A percentile compares a stretch with the other conserved stretches of the same genome.
These are phyloP conservation scores for Hypoxylon cercidicola DNA, from an alignment of 495 filamentous ascomycete species.

Conservation along the genomic window DNA sequence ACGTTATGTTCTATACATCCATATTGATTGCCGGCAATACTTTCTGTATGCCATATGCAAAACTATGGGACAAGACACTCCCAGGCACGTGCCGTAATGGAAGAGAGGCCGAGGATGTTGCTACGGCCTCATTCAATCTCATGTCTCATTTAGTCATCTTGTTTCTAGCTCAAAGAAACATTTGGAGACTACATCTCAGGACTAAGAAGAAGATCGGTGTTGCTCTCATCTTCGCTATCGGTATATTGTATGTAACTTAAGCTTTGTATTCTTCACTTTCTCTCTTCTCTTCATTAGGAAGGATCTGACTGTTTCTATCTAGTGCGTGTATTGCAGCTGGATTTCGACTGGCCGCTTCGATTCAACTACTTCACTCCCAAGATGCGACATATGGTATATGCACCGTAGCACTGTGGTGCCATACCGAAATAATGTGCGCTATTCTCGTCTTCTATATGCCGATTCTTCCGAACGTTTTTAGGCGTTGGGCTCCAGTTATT, in stretches of 20 bases:
- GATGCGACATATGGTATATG: neutral
- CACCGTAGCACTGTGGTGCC: neutral
- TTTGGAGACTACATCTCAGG: conserved; percentile 6
- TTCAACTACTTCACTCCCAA: neutral
- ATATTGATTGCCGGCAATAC: conserved; percentile 56
- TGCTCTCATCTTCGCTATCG: conserved; percentile 9
- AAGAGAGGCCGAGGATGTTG: conserved; percentile 18
- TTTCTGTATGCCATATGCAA: conserved; percentile 50
- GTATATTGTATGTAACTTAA: conserved; percentile 1
- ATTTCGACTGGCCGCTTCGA: neutral
- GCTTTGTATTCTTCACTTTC: too few relatives aligned
- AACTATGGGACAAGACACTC: conserved; percentile 44
- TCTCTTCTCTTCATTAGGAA: neutral
- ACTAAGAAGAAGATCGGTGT: conserved; percentile 1
- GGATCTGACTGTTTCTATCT: neutral
- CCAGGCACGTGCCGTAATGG: conserved; percentile 37
- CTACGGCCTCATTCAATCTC: conserved; percentile 39
- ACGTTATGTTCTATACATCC: conserved; percentile 51
- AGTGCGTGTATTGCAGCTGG: conserved; percentile 1
- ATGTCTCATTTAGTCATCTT: conserved; percentile 46
- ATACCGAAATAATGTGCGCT: neutral
- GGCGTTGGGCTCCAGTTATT: neutral
- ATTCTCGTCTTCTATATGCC: neutral
- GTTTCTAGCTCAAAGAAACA: neutral
- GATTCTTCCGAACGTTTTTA: neutral